A percentile compares a stretch with the other conserved stretches of the same genome.
phyloP scores from a whole-genome alignment of 2,329 filamentous ascomycete genomes.

The Orbilia brochopaga region DNA sequence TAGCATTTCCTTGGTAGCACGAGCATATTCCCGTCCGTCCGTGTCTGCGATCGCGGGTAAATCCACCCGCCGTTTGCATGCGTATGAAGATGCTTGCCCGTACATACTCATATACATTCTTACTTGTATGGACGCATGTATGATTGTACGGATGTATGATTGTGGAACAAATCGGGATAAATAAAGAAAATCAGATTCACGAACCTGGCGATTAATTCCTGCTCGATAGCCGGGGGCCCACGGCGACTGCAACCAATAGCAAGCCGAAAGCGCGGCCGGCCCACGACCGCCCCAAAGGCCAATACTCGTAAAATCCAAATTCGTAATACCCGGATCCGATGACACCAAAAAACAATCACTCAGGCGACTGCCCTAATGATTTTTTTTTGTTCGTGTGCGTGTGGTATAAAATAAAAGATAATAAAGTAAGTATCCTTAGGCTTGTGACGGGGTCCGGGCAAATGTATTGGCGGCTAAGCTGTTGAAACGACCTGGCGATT shows the following conservation, averaged over 20 bases:
- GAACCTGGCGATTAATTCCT: neutral
- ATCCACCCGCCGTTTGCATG: too few species aligned
- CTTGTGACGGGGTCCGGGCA: conserved; percentile 35
- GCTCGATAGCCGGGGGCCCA: neutral
- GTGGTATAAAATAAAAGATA: too few species aligned
- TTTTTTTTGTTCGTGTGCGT: too few species aligned
- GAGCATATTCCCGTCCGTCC: too few species aligned
- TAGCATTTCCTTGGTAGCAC: too few species aligned
- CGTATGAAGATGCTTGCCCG: too few species aligned
- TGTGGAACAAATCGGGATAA: conserved; percentile 5
- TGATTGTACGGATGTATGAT: too few species aligned
- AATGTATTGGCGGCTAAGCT: conserved; percentile 48
- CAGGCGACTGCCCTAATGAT: too few species aligned
- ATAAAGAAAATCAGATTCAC: conserved; percentile 8
- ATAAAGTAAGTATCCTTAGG: too few species aligned
- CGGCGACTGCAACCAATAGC: conserved; percentile 9
- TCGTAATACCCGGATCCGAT: conserved; percentile 18
- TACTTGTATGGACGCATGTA: too few species aligned
- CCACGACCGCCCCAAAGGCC: conserved; percentile 23
- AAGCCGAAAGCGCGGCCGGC: conserved; percentile 33
- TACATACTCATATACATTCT: too few species aligned
- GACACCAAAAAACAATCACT: too few species aligned
- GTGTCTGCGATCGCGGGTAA: conserved; percentile 11
- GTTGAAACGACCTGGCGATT: conserved; percentile 49
- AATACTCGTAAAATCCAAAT: conserved; percentile 49